Evolutionary conservation across 352 stramenopile genomes (phyloP).

Genomic region (Phytopythium aichiense): DNA sequence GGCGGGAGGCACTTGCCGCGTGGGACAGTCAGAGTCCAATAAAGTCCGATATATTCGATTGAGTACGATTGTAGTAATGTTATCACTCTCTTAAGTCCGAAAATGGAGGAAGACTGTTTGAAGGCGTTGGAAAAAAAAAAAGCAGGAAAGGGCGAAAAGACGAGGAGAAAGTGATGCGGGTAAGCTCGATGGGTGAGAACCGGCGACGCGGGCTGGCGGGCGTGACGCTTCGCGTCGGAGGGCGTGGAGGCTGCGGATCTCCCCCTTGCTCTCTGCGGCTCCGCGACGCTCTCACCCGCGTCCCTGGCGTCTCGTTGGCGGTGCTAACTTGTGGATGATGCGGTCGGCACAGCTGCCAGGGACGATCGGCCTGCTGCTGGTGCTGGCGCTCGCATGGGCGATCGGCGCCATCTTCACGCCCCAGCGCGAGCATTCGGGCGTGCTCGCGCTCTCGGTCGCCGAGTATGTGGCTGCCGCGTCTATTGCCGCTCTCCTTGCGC

Average conservation of each 20-base stretch:
- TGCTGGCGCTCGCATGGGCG: slow-evolving; percentile 65
- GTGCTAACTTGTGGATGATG: background rate
- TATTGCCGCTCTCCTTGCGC: background rate
- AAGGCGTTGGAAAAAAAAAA: background rate
- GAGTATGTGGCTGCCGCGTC: slow-evolving; percentile 37
- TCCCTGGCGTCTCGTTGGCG: background rate
- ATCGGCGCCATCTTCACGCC: slow-evolving; percentile 74
- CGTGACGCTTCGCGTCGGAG: background rate
- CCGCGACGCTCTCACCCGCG: background rate
- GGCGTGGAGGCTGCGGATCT: background rate
- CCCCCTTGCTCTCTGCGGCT: background rate
- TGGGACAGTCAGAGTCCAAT: background rate
- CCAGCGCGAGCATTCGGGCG: slow-evolving; percentile 52
- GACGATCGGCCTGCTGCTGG: slow-evolving; percentile 57
- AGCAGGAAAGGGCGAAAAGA: background rate
- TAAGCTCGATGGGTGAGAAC: background rate
- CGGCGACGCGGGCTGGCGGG: background rate
- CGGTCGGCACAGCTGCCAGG: slow-evolving; percentile 45
- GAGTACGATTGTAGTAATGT: background rate
- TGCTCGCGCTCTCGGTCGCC: slow-evolving; percentile 73
- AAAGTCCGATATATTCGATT: background rate
- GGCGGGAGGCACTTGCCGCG: background rate
- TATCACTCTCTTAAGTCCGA: background rate
- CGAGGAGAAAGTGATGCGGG: background rate
- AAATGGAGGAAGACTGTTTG: background rate